phyloP scores from a whole-genome alignment of 1,139 yeast species.

The Blastobotrys arbuscula region DNA sequence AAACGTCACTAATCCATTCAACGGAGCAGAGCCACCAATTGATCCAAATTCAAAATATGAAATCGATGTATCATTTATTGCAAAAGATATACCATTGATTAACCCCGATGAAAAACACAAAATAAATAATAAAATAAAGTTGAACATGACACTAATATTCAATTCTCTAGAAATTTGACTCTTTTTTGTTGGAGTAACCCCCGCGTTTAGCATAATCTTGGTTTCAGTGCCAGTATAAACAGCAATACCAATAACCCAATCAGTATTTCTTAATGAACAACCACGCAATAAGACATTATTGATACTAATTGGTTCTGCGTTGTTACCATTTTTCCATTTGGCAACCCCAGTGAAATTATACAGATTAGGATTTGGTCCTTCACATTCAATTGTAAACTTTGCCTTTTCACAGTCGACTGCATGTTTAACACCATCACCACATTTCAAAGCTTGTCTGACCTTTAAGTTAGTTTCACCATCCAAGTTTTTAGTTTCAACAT shows the following conservation, averaged over 20 bases:
- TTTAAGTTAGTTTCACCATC: conserved; percentile 97
- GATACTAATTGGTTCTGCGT: conserved; percentile 65
- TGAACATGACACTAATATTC: conserved; percentile 73
- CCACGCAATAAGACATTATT: conserved; percentile 85
- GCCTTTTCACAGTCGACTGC: conserved; percentile 69
- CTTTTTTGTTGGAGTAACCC: conserved; percentile 83
- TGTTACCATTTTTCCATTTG: conserved; percentile 42
- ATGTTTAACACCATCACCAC: conserved; percentile 60
- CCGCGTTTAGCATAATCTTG: conserved; percentile 89
- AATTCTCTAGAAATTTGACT: conserved; percentile 80
- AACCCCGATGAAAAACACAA: conserved; percentile 80
- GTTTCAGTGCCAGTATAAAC: conserved; percentile 87
- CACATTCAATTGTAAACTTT: conserved; percentile 82
- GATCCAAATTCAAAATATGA: conserved; percentile 66
- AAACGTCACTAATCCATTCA: conserved; percentile 78
- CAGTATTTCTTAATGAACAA: conserved; percentile 77
- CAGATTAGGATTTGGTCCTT: conserved; percentile 78
- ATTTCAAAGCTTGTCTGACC: conserved; percentile 65
- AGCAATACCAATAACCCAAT: conserved; percentile 89
- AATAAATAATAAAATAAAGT: conserved; percentile 67
- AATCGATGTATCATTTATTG: conserved; percentile 49
- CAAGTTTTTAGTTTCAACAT: conserved; percentile 86
- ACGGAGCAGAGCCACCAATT: conserved; percentile 58
- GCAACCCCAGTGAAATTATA: conserved; percentile 86
- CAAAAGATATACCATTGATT: conserved; percentile 63